These are phyloP conservation scores for Chalciporus piperatus DNA, from an alignment of 768 basidiomycete genomes.

Conservation along the genomic window DNA sequence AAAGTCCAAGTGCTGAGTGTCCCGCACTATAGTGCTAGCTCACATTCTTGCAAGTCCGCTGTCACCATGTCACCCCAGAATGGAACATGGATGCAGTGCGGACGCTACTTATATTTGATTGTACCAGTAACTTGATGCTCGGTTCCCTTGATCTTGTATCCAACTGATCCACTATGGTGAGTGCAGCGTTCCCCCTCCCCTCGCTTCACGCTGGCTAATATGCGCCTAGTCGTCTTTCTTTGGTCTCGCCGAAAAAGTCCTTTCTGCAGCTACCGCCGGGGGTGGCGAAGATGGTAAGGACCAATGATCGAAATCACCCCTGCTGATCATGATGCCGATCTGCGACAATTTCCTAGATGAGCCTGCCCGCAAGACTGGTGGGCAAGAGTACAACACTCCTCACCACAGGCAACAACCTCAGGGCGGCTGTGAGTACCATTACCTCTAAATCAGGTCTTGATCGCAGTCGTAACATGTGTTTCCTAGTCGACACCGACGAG, in stretches of 20 bases:
- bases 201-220: neutral
- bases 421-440: slow-evolving; percentile 23
- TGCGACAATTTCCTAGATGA: slow-evolving; percentile 34
- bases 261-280: slow-evolving; percentile 45
- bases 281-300: neutral
- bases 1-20: too few relatives aligned
- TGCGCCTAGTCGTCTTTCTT: slow-evolving; percentile 58
- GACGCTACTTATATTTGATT: neutral
- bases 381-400: slow-evolving; percentile 59
- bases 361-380: slow-evolving; percentile 58
- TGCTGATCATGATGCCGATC: slow-evolving; percentile 11
- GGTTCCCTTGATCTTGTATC: slow-evolving; percentile 6
- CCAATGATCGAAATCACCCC: neutral
- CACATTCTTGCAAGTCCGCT: neutral
- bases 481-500: slow-evolving; percentile 60
- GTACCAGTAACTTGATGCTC: slow-evolving; percentile 10
- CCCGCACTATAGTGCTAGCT: too few relatives aligned
- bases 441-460: neutral
- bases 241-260: slow-evolving; percentile 67
- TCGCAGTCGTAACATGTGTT: slow-evolving; percentile 7
- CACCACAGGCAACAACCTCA: slow-evolving; percentile 37
- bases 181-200: neutral
- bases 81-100: neutral
- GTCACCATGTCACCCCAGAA: slow-evolving; percentile 1
- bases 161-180: slow-evolving; percentile 22